Percentiles rank a stretch among this genome's conserved stretches.
Evolutionary conservation across 805 yeast species (phyloP).

Genomic region (Kodamaea neixiangensis): DNA sequence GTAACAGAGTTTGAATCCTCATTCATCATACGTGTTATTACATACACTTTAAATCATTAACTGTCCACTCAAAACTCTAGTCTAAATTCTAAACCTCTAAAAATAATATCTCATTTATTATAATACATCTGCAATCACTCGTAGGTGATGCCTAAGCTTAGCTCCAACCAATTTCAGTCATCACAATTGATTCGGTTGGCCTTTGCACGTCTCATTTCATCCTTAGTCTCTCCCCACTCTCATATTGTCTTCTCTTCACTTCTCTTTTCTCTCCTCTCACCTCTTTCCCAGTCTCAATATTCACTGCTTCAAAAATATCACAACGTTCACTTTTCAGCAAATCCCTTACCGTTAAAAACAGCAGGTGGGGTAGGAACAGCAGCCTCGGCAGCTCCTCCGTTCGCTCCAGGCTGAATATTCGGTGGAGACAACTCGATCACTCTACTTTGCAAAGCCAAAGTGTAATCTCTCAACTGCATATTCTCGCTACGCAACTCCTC

Average conservation of each 20-base stretch:
- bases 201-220: too few relatives aligned
- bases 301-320: not conserved
- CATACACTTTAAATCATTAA: too few relatives aligned
- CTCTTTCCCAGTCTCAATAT: too few relatives aligned
- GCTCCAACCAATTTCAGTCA: not conserved
- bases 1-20: too few relatives aligned
- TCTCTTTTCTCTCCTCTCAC: not conserved
- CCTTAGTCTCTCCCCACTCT: not conserved
- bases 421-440: constrained; percentile 49
- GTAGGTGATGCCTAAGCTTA: not conserved
- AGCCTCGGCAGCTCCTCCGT: constrained; percentile 1
- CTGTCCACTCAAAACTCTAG: too few relatives aligned
- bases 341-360: constrained; percentile 12
- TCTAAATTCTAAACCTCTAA: not conserved
- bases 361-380: constrained; percentile 16
- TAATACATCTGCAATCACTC: not conserved
- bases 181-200: not conserved
- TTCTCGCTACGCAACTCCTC: constrained; percentile 71
- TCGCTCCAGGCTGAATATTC: constrained; percentile 7
- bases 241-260: not conserved
- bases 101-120: not conserved
- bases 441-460: constrained; percentile 66
- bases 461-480: constrained; percentile 69
- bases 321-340: constrained; percentile 8
- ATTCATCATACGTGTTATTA: too few relatives aligned